phyloP scores from a whole-genome alignment of 108 stramenopile genomes.

The Cyclotella cryptica region DNA sequence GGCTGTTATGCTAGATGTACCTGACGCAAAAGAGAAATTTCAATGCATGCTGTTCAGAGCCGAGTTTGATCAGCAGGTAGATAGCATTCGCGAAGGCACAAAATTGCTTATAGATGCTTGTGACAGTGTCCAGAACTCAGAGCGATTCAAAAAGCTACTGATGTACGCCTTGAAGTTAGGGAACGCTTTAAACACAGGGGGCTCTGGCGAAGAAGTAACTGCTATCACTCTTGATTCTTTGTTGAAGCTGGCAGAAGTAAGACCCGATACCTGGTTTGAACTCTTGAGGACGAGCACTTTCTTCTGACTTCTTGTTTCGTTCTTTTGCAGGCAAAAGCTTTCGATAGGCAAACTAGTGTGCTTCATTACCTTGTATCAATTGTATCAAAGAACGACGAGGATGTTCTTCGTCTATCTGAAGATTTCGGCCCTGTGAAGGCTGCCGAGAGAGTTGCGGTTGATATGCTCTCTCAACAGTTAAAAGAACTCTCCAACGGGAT shows the following conservation, averaged over 20 bases:
- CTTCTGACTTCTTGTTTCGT: not conserved
- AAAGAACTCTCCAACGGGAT: conserved; percentile 37
- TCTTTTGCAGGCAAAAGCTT: conserved; percentile 47
- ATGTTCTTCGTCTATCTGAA: conserved; percentile 47
- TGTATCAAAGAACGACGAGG: conserved; percentile 53
- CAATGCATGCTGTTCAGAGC: conserved; percentile 54
- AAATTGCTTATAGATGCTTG: conserved; percentile 55
- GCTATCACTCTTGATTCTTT: conserved; percentile 55
- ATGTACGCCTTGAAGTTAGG: conserved; percentile 52
- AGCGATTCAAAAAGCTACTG: conserved; percentile 47
- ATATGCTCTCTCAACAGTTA: conserved; percentile 39
- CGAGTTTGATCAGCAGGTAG: conserved; percentile 44
- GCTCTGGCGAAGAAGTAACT: conserved; percentile 38
- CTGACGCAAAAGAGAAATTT: conserved; percentile 49
- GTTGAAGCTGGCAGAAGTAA: conserved; percentile 45
- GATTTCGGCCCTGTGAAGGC: conserved; percentile 53
- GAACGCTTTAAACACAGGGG: conserved; percentile 55
- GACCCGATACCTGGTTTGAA: not conserved
- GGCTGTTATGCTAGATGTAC: conserved; percentile 54
- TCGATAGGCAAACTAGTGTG: conserved; percentile 55
- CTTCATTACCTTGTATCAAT: conserved; percentile 57
- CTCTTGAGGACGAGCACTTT: not conserved
- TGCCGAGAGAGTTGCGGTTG: conserved; percentile 52
- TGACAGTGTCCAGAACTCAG: conserved; percentile 46
- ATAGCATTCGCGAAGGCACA: conserved; percentile 41